Percentiles rank a stretch among this genome's conserved stretches.
phyloP scores from a whole-genome alignment of 768 basidiomycete species.

The Cantharellus anzutake region DNA sequence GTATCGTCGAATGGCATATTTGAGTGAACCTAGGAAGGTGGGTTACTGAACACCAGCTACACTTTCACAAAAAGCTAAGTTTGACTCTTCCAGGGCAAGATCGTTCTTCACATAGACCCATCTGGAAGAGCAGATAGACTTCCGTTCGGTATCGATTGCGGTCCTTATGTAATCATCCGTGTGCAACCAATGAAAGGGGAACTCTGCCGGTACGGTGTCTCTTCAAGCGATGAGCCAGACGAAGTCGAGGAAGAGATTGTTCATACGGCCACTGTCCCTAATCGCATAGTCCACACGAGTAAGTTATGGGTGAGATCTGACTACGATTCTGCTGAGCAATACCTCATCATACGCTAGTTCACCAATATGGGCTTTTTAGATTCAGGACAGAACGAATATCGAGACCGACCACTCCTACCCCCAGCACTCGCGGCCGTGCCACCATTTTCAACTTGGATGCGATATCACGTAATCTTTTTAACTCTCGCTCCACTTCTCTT shows the following conservation, averaged over 20 bases:
- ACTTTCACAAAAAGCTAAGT: not conserved
- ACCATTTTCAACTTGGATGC: slow-evolving; percentile 82
- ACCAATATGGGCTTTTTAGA: slow-evolving; percentile 77
- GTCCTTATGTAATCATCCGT: slow-evolving; percentile 64
- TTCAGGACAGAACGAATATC: slow-evolving; percentile 64
- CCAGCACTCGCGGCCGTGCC: slow-evolving; percentile 34
- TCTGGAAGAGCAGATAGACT: slow-evolving; percentile 56
- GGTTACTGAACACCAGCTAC: slow-evolving; percentile 1
- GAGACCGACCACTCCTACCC: slow-evolving; percentile 70
- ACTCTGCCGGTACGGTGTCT: slow-evolving; percentile 49
- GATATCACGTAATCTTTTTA: slow-evolving; percentile 79
- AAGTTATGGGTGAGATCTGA: slow-evolving; percentile 15
- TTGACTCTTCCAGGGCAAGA: slow-evolving; percentile 42
- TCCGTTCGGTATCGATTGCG: slow-evolving; percentile 46
- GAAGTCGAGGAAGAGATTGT: slow-evolving; percentile 70
- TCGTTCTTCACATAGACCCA: slow-evolving; percentile 73
- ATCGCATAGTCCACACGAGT: slow-evolving; percentile 70
- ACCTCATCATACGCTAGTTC: slow-evolving; percentile 29
- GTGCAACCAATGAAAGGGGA: slow-evolving; percentile 73
- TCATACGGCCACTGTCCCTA: slow-evolving; percentile 51
- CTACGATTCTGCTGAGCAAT: not conserved
- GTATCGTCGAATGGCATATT: slow-evolving; percentile 62
- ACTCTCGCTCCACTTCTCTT: slow-evolving; percentile 25
- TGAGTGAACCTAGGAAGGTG: slow-evolving; percentile 68
- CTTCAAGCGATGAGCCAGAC: slow-evolving; percentile 53